Base-by-base conservation (phyloP, 257 asterid genomes). In the Solanum phureja region DNA sequence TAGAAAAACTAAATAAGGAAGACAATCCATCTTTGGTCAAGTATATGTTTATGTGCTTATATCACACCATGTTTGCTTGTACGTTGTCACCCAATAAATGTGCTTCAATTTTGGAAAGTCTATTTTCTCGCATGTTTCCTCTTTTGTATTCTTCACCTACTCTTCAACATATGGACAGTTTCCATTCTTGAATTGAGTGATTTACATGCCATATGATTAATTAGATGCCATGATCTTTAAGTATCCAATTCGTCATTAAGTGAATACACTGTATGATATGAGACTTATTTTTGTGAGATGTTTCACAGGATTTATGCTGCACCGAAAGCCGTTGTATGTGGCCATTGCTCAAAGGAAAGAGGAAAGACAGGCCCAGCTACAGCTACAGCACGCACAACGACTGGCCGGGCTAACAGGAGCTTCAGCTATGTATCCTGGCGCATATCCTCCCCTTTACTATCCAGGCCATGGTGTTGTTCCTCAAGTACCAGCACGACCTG, bases 291-390 rank as follows among this genome's bases (percentile, higher is more conserved):
- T 49, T 76, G 4, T 91, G 86, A 49, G 82, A 60, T 87, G 27
- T 83, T 44, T 84, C 86, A 56, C 94, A 96, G 99, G 98, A 37
- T 83, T 75, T 49, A 92, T 96, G 95, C 86, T 94, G 90, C 95
- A 89, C 73, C 87, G 91, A 88, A 96, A 96, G 94, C 98, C 98
- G 16, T 84, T 96, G 76, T 95, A 94, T 83, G 98, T 93, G 42
- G 92, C 98, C 11, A 91, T 94, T 90, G 99, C 99, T 86, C 99
- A 96, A 92, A 94, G 94, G 87, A 96, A 96, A 92, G 98, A 93
- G 90, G 98, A 96, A 83, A 92, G 98, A 71, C 94, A 90, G 89
- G 95, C 94, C 3, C 94, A 92, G 89, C 76, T 96, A 86, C 98
- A 94, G 73, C 77, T 92, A 5, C 91, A 91, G 5, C 89, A 93